Percentiles rank a stretch among this genome's conserved stretches.
These are phyloP conservation scores for Cytospora mali DNA, from an alignment of 2,329 filamentous ascomycete species.

Conservation along the genomic window DNA sequence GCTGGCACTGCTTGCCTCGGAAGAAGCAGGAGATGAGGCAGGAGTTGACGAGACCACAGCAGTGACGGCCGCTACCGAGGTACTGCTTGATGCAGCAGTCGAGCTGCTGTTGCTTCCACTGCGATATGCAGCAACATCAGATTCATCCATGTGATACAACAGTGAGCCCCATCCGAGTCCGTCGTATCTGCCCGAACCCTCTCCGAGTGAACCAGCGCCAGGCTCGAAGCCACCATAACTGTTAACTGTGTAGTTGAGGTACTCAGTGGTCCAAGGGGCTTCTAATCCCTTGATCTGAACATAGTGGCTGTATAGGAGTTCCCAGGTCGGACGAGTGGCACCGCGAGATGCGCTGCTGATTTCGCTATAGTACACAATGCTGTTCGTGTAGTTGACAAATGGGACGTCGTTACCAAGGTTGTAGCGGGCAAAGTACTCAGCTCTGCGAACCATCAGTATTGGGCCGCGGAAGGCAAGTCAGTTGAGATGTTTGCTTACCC, in stretches of 20 bases:
- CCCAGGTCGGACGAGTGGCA: slow-evolving; percentile 29
- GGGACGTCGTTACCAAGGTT: slow-evolving; percentile 32
- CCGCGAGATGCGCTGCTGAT: slow-evolving; percentile 30
- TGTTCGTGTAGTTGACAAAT: slow-evolving; percentile 31
- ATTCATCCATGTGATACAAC: slow-evolving; percentile 26
- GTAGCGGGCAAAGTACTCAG: slow-evolving; percentile 33
- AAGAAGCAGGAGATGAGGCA: background rate
- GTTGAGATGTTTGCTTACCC: slow-evolving; percentile 8
- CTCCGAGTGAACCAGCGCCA: slow-evolving; percentile 22
- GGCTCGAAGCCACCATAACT: slow-evolving; percentile 26
- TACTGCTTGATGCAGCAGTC: background rate
- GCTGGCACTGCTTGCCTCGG: too few species aligned
- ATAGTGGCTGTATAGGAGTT: slow-evolving; percentile 33
- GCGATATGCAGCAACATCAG: background rate
- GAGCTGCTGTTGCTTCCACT: background rate
- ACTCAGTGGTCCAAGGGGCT: slow-evolving; percentile 31
- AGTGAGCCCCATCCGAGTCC: slow-evolving; percentile 28
- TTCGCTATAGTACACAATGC: slow-evolving; percentile 26
- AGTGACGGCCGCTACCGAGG: background rate
- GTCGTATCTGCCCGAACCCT: slow-evolving; percentile 24
- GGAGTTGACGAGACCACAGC: background rate
- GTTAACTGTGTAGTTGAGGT: slow-evolving; percentile 26
- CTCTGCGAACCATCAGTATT: slow-evolving; percentile 7
- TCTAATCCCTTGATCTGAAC: slow-evolving; percentile 29
- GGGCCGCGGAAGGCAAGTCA: too few species aligned